These are phyloP conservation scores for Coccomyxa sp. DNA, from an alignment of 139 green algal genomes.

Conservation along the genomic window DNA sequence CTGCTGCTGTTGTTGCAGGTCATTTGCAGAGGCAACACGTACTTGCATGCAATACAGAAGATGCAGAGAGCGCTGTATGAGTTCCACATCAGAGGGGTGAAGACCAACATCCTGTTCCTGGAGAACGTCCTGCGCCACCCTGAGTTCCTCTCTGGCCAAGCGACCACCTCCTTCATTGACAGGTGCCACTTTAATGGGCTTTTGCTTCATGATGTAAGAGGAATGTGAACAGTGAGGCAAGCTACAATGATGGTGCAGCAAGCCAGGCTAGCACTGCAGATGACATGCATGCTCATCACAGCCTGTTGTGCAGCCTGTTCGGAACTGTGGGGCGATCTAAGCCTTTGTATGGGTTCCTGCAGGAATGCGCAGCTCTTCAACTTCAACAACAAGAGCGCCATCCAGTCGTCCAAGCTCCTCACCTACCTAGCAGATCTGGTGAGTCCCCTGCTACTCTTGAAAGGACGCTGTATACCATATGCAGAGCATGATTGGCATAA, in stretches of 20 bases:
- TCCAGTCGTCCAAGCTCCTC: conserved; percentile 50
- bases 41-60: conserved; percentile 75
- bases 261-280: background rate
- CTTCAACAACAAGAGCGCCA: conserved; percentile 12
- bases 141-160: conserved; percentile 72
- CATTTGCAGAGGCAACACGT: conserved; percentile 68
- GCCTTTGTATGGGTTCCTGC: background rate
- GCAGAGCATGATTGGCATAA: too few species aligned
- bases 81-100: conserved; percentile 90
- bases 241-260: background rate
- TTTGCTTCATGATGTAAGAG: background rate
- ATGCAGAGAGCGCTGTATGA: conserved; percentile 84
- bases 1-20: conserved; percentile 18
- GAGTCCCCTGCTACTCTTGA: too few species aligned
- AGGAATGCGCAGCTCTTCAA: conserved; percentile 69
- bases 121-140: conserved; percentile 84
- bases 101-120: conserved; percentile 93
- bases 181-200: background rate
- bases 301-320: background rate
- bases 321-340: background rate
- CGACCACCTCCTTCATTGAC: conserved; percentile 82
- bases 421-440: conserved; percentile 77
- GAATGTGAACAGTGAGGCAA: background rate
- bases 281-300: background rate
- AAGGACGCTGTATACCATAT: too few species aligned